Evolutionary conservation across 2,329 filamentous ascomycete genomes (phyloP), one percentile per base, ranked within the genome.

Genomic region (Aspergillus spinulosporus): DNA sequence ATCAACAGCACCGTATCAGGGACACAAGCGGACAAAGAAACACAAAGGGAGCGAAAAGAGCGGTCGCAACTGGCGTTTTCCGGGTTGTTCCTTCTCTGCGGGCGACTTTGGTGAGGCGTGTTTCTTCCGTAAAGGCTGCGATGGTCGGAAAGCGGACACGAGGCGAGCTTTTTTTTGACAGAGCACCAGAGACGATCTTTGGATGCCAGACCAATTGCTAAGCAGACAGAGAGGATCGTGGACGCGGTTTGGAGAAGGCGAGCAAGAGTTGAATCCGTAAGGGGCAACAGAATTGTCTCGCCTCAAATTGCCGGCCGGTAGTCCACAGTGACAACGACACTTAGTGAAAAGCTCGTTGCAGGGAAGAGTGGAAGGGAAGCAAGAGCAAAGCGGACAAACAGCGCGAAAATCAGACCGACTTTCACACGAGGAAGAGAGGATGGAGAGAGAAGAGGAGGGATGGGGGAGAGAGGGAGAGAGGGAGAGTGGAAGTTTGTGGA

Each of bases 281-380:
- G 44, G 59, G 44, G 51, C 46, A 55, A 58, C 49, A 56, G 56
- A 49, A 56, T 14, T 52, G 43, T 62, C 68, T 65, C 66, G 61
- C 61, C 64, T 63, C 59, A 54, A 66, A 62, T 60, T 63, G 47
- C 60, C 65, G 62, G 56, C 58, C 61, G 60, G 64, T 58, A 56
- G 59, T 57, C 61, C 61, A 71, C 64, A 58, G 65, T 57, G 64
- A 64, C 69, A 76, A 78, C 76, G 76, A 79, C 72, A 75, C 76
- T 78, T 79, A 78, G 75, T 78, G 73, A 79, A 79, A 79, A 78
- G 76, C 75, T 79, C 76, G 76, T 76, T 74, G 62, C 59, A 59
- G 52, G 47, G 53, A 49, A 54, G 61, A 60, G 59, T 59, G 47
- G 56, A 58, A 58, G 52, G 50, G 49, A 45, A 52, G 34, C 44